Conservation (phyloP, 495 filamentous ascomycete genomes). For the Penicillium manginii region DNA sequence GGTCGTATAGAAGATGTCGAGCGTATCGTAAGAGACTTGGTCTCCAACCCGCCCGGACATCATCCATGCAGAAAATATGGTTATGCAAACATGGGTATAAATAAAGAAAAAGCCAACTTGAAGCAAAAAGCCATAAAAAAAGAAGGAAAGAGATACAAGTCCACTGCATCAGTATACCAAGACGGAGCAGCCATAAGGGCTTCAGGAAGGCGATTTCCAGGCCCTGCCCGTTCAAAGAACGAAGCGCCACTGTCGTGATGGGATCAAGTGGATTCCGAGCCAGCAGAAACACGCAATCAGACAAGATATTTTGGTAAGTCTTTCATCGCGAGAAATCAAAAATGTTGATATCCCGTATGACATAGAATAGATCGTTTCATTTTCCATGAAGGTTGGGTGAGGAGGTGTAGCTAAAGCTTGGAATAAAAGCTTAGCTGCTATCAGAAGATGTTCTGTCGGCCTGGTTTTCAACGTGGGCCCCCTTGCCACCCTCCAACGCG, state of each 20-base stretch:
- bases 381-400: not conserved
- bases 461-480: conserved; percentile 24
- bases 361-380: not conserved
- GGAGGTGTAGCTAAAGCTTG: not conserved
- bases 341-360: not conserved
- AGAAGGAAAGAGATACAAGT: not conserved
- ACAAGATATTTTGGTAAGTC: conserved; percentile 2
- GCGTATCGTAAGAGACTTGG: not conserved
- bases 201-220: not conserved
- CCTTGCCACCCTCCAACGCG: conserved; percentile 32
- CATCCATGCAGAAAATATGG: conserved; percentile 11
- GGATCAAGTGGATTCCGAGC: conserved; percentile 1
- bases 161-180: conserved; percentile 10
- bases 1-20: conserved; percentile 10
- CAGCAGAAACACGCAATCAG: conserved; percentile 11
- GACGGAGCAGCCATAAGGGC: not conserved
- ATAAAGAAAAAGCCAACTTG: conserved; percentile 11
- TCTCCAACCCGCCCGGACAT: not conserved
- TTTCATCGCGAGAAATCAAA: not conserved
- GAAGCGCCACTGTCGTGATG: too few species aligned
- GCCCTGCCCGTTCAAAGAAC: too few species aligned
- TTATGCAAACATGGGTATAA: conserved; percentile 17
- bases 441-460: conserved; percentile 18
- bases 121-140: conserved; percentile 2
- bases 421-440: conserved; percentile 10